A percentile compares a stretch with the other conserved stretches of the same genome.
These are phyloP conservation scores for Phytophthora tentaculata DNA, from an alignment of 352 stramenopile species.

Conservation along the genomic window DNA sequence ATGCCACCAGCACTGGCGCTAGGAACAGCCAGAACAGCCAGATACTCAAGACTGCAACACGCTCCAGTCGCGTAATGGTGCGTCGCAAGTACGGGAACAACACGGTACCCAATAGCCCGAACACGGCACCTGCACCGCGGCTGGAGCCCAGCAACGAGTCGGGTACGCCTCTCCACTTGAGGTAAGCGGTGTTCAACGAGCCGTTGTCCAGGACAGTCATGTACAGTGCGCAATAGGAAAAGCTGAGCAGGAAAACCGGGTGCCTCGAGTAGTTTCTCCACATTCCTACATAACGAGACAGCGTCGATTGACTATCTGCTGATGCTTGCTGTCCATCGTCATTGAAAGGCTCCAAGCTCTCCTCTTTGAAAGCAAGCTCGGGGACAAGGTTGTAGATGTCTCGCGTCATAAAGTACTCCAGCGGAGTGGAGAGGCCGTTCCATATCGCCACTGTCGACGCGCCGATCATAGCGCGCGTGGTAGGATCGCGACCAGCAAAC, in stretches of 20 bases:
- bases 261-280: slow-evolving; percentile 52
- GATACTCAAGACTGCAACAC: slow-evolving; percentile 59
- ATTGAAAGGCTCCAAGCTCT: slow-evolving; percentile 12
- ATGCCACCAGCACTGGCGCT: slow-evolving; percentile 45
- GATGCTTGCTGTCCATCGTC: slow-evolving; percentile 12
- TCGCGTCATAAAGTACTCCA: slow-evolving; percentile 79
- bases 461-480: slow-evolving; percentile 68
- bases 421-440: slow-evolving; percentile 77
- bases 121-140: slow-evolving; percentile 52
- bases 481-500: slow-evolving; percentile 68
- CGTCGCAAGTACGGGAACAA: slow-evolving; percentile 49
- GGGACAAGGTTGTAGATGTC: slow-evolving; percentile 73
- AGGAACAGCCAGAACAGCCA: slow-evolving; percentile 72
- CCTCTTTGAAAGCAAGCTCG: slow-evolving; percentile 47
- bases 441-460: slow-evolving; percentile 72
- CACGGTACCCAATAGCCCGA: slow-evolving; percentile 59
- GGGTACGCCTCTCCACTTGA: slow-evolving; percentile 68
- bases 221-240: slow-evolving; percentile 60
- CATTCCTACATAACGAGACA: slow-evolving; percentile 39
- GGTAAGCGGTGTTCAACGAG: slow-evolving; percentile 64
- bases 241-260: slow-evolving; percentile 60
- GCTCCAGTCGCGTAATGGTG: slow-evolving; percentile 42
- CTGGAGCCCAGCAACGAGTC: slow-evolving; percentile 50
- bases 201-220: slow-evolving; percentile 67
- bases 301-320: slow-evolving; percentile 9